Conservation (phyloP, 768 basidiomycete species). For the Boletus eberwhitei region DNA sequence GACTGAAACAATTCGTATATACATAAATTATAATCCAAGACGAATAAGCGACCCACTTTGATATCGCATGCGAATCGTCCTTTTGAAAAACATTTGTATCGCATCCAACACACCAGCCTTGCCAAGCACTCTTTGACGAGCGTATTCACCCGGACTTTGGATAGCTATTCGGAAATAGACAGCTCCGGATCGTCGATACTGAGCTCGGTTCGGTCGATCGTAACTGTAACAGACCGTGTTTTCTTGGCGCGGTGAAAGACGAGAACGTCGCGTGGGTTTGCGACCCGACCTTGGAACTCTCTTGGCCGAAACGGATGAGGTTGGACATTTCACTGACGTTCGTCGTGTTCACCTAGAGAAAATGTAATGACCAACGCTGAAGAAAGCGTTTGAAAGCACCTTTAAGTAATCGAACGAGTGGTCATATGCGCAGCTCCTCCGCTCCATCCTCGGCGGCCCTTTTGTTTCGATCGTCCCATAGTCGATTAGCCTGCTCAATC, state of each 20-base stretch:
- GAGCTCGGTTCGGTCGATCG: conserved; percentile 73
- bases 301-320: conserved; percentile 94
- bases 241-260: conserved; percentile 86
- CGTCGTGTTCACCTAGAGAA: conserved; percentile 76
- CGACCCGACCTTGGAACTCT: conserved; percentile 86
- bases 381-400: conserved; percentile 34
- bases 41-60: conserved; percentile 50
- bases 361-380: neutral
- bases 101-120: conserved; percentile 92
- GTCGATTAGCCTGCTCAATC: conserved; percentile 67
- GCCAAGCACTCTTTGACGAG: conserved; percentile 87
- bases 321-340: conserved; percentile 90
- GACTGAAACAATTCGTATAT: conserved; percentile 39
- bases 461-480: conserved; percentile 25
- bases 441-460: conserved; percentile 58
- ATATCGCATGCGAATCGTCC: conserved; percentile 92
- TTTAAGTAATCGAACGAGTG: conserved; percentile 84
- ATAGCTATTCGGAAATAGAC: conserved; percentile 65
- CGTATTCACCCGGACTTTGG: conserved; percentile 79
- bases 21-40: neutral
- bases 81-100: conserved; percentile 94
- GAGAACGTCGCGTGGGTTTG: conserved; percentile 92
- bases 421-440: conserved; percentile 70
- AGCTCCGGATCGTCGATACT: conserved; percentile 76
- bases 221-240: conserved; percentile 49